Evolutionary conservation across 2,329 filamentous ascomycete species (phyloP), one percentile per base, ranked within the genome.

Genomic region (Rhynchosporium graminicola): DNA sequence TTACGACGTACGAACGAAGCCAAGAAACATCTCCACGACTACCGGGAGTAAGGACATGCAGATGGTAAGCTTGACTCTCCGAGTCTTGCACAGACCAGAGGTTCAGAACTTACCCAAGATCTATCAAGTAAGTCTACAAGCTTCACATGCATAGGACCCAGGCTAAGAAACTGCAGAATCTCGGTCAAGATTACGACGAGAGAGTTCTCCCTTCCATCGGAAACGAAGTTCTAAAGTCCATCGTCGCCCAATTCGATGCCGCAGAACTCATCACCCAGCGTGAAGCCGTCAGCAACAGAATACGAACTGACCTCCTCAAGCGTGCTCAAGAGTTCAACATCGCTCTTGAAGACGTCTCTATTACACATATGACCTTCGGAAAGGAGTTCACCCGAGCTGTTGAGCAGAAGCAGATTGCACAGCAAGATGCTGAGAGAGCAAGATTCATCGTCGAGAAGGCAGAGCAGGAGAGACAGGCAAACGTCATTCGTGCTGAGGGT

Each of bases 351-450:
- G 95, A 99, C 75, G 95, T 99, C 64, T 96, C 92, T 75, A 99
- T 99, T 79, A 99, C 95, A 65, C 95, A 99, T 84, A 99, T 99
- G 95, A 99, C 95, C 59, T 99, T 99, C 76, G 95, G 95, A 71
- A 94, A 94, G 78, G 95, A 99, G 80, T 99, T 99, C 83, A 99
- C 95, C 65, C 91, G 91, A 78, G 95, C 95, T 68, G 95, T 99
- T 73, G 95, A 99, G 82, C 95, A 99, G 86, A 99, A 99, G 87
- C 95, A 99, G 83, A 99, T 99, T 77, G 95, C 95, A 61, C 95
- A 99, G 81, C 95, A 99, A 80, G 95, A 99, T 76, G 95, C 95
- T 67, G 95, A 99, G 84, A 87, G 95, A 69, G 95, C 95, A 55
- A 87, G 95, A 69, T 99, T 99, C 82, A 96, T 99, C 71, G 95